A percentile compares a stretch with the other conserved stretches of the same genome.
These are phyloP conservation scores for Collybiopsis luxurians DNA, from an alignment of 768 basidiomycete genomes.

Conservation along the genomic window DNA sequence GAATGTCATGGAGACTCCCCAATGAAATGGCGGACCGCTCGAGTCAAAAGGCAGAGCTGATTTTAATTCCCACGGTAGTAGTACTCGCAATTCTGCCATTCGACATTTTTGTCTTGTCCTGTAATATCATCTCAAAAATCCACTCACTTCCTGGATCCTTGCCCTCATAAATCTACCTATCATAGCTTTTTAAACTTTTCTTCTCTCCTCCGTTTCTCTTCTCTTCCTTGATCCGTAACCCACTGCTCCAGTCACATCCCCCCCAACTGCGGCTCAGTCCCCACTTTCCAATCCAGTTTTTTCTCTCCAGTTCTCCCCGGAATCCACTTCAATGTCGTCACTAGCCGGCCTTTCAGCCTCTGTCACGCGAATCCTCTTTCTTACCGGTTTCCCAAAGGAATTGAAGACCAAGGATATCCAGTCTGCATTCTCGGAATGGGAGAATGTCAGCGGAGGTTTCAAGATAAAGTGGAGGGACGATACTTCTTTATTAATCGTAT, in stretches of 20 bases:
- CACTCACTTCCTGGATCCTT: constrained; percentile 2
- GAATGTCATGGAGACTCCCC: background rate
- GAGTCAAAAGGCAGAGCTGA: too few species aligned
- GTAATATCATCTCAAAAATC: constrained; percentile 4
- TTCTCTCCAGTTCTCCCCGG: background rate
- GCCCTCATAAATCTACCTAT: constrained; percentile 4
- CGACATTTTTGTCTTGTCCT: background rate
- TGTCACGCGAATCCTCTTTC: constrained; percentile 90
- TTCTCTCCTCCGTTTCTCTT: background rate
- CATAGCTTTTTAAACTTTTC: constrained; percentile 5
- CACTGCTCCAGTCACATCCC: background rate
- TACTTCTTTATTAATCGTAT: constrained; percentile 92
- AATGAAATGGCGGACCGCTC: too few species aligned
- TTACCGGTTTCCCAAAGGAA: constrained; percentile 92
- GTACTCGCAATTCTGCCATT: background rate
- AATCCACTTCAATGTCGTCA: constrained; percentile 48
- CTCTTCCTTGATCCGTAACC: background rate
- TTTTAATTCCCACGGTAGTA: background rate
- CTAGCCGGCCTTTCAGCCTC: constrained; percentile 87
- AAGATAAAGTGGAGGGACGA: constrained; percentile 99
- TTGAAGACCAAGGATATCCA: constrained; percentile 98
- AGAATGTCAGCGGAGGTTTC: constrained; percentile 83
- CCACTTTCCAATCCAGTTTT: too few species aligned
- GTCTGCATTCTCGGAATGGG: constrained; percentile 85
- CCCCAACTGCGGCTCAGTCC: background rate